These are phyloP conservation scores for Nicotiana tomentosiformis DNA, from an alignment of 257 asterid genomes.

Conservation along the genomic window DNA sequence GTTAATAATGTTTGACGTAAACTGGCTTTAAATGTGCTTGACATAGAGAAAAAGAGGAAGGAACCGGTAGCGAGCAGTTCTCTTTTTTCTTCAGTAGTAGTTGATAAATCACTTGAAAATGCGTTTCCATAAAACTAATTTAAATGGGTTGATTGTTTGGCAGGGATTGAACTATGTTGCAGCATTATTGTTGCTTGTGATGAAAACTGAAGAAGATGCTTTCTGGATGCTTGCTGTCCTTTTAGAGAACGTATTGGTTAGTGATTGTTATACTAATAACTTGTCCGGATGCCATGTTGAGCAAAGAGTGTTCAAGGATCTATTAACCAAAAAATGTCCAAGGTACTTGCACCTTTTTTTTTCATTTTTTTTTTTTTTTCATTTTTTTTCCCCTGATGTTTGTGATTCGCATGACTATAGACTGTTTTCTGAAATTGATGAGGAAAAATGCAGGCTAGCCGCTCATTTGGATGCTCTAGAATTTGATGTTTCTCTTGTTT, in stretches of 20 bases:
- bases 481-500: slow-evolving; percentile 95
- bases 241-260: slow-evolving; percentile 83
- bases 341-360: slow-evolving; percentile 40
- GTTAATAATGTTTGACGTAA: neutral
- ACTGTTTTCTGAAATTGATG: neutral
- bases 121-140: neutral
- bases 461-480: slow-evolving; percentile 85
- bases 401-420: neutral
- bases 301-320: slow-evolving; percentile 90
- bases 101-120: neutral
- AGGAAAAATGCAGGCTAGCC: slow-evolving; percentile 58
- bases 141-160: slow-evolving; percentile 11
- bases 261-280: slow-evolving; percentile 85
- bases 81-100: neutral
- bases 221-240: slow-evolving; percentile 99
- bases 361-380: neutral
- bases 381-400: neutral
- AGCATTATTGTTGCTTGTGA: slow-evolving; percentile 84
- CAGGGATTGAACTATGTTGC: slow-evolving; percentile 98
- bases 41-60: neutral
- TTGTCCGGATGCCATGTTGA: slow-evolving; percentile 97
- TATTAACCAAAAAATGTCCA: slow-evolving; percentile 79
- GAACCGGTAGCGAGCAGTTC: neutral
- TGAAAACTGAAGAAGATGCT: slow-evolving; percentile 98
- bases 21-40: neutral